A percentile compares a stretch with the other conserved stretches of the same genome.
Conservation (phyloP, 2,329 filamentous ascomycete species). For the Tetracladium maxilliforme region DNA sequence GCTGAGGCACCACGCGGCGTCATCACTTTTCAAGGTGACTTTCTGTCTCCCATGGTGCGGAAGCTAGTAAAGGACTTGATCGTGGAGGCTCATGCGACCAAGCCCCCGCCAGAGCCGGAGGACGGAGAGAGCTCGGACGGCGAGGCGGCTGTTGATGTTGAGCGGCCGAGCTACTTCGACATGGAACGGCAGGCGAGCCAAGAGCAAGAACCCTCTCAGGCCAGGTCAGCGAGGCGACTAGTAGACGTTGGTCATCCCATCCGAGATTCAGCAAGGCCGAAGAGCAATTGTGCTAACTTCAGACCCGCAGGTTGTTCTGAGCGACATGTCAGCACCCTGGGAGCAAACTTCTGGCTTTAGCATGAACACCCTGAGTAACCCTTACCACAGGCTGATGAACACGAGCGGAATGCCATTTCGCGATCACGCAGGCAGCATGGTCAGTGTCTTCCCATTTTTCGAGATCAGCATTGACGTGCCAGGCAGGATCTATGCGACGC, state of each 20-base stretch:
- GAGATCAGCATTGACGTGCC: background rate
- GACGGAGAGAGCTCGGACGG: too few species aligned
- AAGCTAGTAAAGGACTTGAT: conserved; percentile 66
- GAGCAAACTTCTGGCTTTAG: conserved; percentile 62
- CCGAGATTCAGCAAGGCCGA: too few species aligned
- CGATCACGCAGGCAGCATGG: conserved; percentile 92
- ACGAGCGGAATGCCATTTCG: conserved; percentile 77
- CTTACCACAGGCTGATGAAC: conserved; percentile 98
- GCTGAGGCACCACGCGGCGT: conserved; percentile 82
- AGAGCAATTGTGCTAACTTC: too few species aligned
- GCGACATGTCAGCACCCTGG: conserved; percentile 99
- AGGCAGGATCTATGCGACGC: conserved; percentile 75
- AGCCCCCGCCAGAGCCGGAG: conserved; percentile 6
- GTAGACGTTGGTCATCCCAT: too few species aligned
- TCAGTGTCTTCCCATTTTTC: conserved; percentile 28
- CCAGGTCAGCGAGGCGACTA: too few species aligned
- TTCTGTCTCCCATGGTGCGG: conserved; percentile 63
- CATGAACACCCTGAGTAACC: conserved; percentile 86
- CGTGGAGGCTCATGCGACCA: conserved; percentile 41
- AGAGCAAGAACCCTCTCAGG: too few species aligned
- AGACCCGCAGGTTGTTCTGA: conserved; percentile 90
- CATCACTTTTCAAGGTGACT: conserved; percentile 92
- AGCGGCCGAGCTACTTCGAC: conserved; percentile 49
- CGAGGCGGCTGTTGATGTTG: conserved; percentile 13
- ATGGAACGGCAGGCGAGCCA: conserved; percentile 38